phyloP scores from a whole-genome alignment of 306 rosid species.

The Lithocarpus polystachyus region DNA sequence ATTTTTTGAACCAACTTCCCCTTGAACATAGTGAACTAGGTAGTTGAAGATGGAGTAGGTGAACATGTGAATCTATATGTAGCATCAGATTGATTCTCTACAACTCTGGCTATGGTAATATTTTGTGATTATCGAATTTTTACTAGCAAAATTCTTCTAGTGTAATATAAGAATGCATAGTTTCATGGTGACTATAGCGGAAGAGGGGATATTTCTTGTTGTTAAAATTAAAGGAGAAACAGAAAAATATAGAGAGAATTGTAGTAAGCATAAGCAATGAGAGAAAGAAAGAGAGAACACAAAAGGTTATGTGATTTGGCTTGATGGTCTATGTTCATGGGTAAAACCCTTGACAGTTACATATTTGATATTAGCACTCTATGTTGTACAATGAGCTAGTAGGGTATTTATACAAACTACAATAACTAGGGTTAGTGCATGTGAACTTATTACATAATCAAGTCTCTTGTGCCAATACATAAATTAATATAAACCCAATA shows the following conservation, averaged over 20 bases:
- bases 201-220: constrained; percentile 26
- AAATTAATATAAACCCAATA: no score
- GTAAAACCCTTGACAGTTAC: no score
- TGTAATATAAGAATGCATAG: constrained; percentile 6
- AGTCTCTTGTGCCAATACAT: no score
- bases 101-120: neutral
- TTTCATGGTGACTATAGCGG: constrained; percentile 2
- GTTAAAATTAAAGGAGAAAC: constrained; percentile 32
- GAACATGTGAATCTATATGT: neutral
- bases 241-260: constrained; percentile 36
- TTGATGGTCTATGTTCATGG: no score
- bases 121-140: neutral
- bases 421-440: no score
- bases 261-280: no score
- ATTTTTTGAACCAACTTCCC: neutral
- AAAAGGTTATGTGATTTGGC: no score
- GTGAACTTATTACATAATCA: no score
- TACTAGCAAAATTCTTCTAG: neutral
- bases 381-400: no score
- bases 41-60: neutral
- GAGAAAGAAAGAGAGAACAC: no score
- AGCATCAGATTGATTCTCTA: neutral
- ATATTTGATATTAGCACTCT: no score
- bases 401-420: no score
- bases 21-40: neutral